These are phyloP conservation scores for Cetraspora pellucida DNA, from an alignment of 192 early-diverging fungal species.

Conservation along the genomic window DNA sequence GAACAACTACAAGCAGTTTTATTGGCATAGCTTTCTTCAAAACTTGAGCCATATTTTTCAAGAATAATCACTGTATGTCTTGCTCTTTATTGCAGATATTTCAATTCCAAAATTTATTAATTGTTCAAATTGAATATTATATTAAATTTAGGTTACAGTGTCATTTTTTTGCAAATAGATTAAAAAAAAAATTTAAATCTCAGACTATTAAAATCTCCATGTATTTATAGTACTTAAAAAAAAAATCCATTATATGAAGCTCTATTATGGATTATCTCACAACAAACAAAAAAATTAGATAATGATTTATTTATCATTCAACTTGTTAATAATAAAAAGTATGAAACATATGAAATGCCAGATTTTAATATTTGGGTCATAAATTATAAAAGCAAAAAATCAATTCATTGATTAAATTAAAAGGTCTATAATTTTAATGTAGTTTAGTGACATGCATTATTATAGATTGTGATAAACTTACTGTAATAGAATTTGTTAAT, in stretches of 20 bases:
- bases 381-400: slow-evolving; percentile 6
- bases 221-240: not conserved
- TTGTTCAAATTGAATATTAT: slow-evolving; percentile 21
- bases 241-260: not conserved
- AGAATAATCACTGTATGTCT: slow-evolving; percentile 16
- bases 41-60: slow-evolving; percentile 8
- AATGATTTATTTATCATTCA: slow-evolving; percentile 4
- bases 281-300: slow-evolving; percentile 15
- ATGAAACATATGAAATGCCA: not conserved
- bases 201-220: too few species aligned
- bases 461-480: too few species aligned
- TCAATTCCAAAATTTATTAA: not conserved
- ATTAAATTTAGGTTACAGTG: not conserved
- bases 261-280: slow-evolving; percentile 22
- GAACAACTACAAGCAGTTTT: slow-evolving; percentile 7
- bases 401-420: not conserved
- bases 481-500: too few species aligned
- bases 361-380: not conserved
- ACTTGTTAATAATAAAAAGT: not conserved
- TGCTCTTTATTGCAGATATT: not conserved
- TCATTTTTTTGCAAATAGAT: too few species aligned
- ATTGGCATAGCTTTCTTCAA: slow-evolving; percentile 7
- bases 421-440: slow-evolving; percentile 13
- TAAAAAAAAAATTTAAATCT: too few species aligned
- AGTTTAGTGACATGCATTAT: too few species aligned